Conservation (phyloP, 495 filamentous ascomycete genomes). For the Penicillium lagena region DNA sequence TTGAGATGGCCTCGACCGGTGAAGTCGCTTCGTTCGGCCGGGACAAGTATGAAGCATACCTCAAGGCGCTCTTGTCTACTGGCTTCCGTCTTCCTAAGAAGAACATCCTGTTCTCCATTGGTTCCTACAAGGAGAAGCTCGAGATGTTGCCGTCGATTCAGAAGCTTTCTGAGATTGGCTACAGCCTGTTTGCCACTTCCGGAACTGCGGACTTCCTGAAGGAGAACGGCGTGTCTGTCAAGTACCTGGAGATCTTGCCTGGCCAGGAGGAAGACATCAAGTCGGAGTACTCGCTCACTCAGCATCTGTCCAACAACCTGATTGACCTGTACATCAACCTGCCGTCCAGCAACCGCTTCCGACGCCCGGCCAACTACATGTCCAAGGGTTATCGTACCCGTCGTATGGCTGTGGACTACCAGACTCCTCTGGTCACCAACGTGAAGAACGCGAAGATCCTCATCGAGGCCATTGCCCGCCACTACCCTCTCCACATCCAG, state of each 20-base stretch:
- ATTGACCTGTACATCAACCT: slow-evolving; percentile 99
- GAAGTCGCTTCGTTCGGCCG: slow-evolving; percentile 95
- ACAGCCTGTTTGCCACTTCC: slow-evolving; percentile 90
- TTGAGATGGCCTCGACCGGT: slow-evolving; percentile 98
- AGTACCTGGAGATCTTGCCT: slow-evolving; percentile 82
- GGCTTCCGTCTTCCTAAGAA: slow-evolving; percentile 95
- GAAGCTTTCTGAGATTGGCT: slow-evolving; percentile 82
- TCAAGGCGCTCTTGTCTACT: slow-evolving; percentile 91
- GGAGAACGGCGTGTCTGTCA: slow-evolving; percentile 81
- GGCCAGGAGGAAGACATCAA: slow-evolving; percentile 71
- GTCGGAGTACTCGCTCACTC: slow-evolving; percentile 90
- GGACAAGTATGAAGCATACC: slow-evolving; percentile 95
- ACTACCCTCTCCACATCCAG: slow-evolving; percentile 75
- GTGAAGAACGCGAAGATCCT: slow-evolving; percentile 98
- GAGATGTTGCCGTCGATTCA: slow-evolving; percentile 91
- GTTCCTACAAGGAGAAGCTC: slow-evolving; percentile 93
- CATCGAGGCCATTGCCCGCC: slow-evolving; percentile 85
- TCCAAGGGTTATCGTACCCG: slow-evolving; percentile 92
- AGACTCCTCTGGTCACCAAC: slow-evolving; percentile 94
- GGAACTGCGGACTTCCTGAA: slow-evolving; percentile 95
- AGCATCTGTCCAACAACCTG: slow-evolving; percentile 92
- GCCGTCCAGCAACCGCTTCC: slow-evolving; percentile 93
- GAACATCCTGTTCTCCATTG: slow-evolving; percentile 92
- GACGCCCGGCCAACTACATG: slow-evolving; percentile 95
- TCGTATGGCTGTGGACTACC: slow-evolving; percentile 98